Evolutionary conservation across 352 stramenopile species (phyloP).

Genomic region (Elongisporangium undulatum): DNA sequence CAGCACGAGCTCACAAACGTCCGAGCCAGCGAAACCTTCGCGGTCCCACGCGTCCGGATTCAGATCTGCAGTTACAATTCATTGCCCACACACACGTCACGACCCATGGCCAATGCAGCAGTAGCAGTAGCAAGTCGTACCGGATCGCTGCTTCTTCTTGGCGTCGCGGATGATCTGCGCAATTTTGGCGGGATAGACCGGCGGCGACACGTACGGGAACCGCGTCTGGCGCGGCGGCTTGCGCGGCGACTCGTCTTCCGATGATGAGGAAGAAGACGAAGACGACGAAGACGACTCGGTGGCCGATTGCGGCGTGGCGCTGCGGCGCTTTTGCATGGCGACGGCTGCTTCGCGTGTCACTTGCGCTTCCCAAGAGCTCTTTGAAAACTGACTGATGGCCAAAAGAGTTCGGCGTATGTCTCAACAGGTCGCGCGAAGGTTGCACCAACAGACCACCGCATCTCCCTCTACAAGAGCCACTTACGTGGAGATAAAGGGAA

Average conservation of each 20-base stretch:
- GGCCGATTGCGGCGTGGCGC: background rate
- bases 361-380: background rate
- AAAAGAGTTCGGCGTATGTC: background rate
- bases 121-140: conserved; percentile 18
- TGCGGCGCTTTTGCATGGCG: background rate
- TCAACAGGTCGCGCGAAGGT: background rate
- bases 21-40: conserved; percentile 76
- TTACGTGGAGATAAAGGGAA: background rate
- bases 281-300: conserved; percentile 11
- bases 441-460: background rate
- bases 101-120: background rate
- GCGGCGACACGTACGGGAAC: conserved; percentile 46
- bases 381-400: background rate
- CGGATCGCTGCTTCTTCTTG: conserved; percentile 72
- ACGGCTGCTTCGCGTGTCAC: background rate
- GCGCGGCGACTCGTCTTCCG: conserved; percentile 14
- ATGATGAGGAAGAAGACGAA: conserved; percentile 40
- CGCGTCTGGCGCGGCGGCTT: conserved; percentile 14
- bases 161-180: conserved; percentile 39
- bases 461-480: background rate
- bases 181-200: conserved; percentile 44
- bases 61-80: conserved; percentile 41
- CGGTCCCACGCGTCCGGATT: conserved; percentile 55
- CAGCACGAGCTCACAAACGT: conserved; percentile 74
- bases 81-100: background rate